Conservation (phyloP, 257 asterid genomes). For the Cinchona pubescens region DNA sequence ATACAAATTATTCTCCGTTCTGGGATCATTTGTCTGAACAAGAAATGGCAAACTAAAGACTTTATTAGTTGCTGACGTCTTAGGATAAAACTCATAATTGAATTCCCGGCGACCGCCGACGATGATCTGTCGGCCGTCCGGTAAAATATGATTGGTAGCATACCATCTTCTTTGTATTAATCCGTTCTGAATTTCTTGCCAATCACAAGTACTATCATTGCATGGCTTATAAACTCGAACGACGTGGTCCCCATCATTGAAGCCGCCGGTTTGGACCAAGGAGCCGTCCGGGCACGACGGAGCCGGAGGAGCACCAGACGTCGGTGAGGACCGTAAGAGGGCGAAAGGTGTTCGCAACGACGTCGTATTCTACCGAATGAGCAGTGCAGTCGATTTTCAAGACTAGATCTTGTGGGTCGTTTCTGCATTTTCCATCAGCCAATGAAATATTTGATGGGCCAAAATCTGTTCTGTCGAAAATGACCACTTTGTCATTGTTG, state of each 20-base stretch:
- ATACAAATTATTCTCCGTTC: slow-evolving; percentile 37
- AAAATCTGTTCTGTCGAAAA: slow-evolving; percentile 51
- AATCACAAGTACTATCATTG: slow-evolving; percentile 27
- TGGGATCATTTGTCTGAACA: slow-evolving; percentile 30
- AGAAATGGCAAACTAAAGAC: slow-evolving; percentile 29
- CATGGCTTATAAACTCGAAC: slow-evolving; percentile 35
- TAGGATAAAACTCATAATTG: slow-evolving; percentile 46
- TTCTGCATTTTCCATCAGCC: slow-evolving; percentile 37
- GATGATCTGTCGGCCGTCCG: slow-evolving; percentile 36
- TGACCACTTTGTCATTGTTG: slow-evolving; percentile 43
- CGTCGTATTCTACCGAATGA: slow-evolving; percentile 53
- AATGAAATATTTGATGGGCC: slow-evolving; percentile 44
- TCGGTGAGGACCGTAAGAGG: slow-evolving; percentile 46
- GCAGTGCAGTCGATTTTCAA: slow-evolving; percentile 45
- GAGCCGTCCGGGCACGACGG: slow-evolving; percentile 39
- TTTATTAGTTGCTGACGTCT: neutral
- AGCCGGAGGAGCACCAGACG: slow-evolving; percentile 55
- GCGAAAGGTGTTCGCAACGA: slow-evolving; percentile 30
- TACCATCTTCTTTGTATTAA: slow-evolving; percentile 39
- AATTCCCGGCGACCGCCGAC: slow-evolving; percentile 43
- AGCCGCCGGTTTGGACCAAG: slow-evolving; percentile 48
- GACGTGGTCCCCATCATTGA: slow-evolving; percentile 38
- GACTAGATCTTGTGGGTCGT: slow-evolving; percentile 22
- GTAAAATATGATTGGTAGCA: slow-evolving; percentile 43
- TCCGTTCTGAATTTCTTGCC: slow-evolving; percentile 18